These are phyloP conservation scores for Blastocystis sp. DNA, from an alignment of 352 stramenopile genomes.

Conservation along the genomic window DNA sequence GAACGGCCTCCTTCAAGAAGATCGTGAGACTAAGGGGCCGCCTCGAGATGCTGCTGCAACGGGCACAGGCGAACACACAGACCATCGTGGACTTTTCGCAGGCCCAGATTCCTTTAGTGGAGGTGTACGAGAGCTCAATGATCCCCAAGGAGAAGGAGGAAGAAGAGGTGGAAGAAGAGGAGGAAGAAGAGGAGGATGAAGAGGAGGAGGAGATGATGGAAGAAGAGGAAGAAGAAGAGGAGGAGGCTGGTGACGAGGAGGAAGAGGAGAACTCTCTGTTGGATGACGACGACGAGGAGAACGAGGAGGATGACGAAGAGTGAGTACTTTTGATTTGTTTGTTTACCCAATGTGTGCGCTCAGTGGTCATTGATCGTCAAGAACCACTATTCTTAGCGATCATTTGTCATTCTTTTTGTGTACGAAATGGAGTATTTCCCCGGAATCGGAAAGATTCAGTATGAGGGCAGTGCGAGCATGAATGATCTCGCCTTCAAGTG, in stretches of 20 bases:
- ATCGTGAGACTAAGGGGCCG: neutral
- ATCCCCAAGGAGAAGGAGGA: neutral
- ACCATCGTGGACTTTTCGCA: constrained; percentile 16
- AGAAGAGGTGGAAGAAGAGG: neutral
- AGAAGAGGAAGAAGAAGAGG: neutral
- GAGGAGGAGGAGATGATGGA: neutral
- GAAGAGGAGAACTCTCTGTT: neutral
- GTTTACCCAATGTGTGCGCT: neutral
- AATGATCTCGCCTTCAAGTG: constrained; percentile 77
- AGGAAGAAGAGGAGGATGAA: neutral
- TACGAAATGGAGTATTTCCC: constrained; percentile 75
- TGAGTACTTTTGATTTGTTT: neutral
- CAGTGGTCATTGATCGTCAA: no score
- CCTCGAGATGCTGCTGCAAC: constrained; percentile 10
- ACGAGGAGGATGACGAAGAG: neutral
- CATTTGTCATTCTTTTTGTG: neutral
- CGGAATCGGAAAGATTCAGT: constrained; percentile 76
- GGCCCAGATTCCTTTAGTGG: neutral
- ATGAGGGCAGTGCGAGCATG: constrained; percentile 74
- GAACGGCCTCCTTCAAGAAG: constrained; percentile 16
- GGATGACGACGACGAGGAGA: neutral
- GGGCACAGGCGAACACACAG: neutral
- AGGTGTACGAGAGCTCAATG: neutral
- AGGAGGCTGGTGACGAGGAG: neutral
- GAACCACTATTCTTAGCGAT: no score